Evolutionary conservation across 2,329 filamentous ascomycete species (phyloP).

Genomic region (Venturia asperata): DNA sequence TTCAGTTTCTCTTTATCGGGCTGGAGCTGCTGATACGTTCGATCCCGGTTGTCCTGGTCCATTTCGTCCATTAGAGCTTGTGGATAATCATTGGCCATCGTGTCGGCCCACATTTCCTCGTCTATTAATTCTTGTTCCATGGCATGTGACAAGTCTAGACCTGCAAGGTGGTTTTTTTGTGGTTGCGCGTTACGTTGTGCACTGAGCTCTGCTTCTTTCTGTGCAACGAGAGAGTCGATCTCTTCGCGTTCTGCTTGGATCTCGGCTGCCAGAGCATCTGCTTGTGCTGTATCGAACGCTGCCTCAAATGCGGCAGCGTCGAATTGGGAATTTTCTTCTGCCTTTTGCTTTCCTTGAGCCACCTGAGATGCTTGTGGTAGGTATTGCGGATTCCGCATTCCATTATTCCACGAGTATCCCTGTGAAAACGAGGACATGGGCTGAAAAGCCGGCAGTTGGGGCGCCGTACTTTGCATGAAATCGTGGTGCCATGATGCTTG

Average conservation of each 20-base stretch:
- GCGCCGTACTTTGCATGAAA: slow-evolving; percentile 42
- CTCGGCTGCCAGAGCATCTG: slow-evolving; percentile 22
- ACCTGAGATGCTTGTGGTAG: slow-evolving; percentile 19
- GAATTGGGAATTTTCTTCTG: slow-evolving; percentile 28
- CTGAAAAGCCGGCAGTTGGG: slow-evolving; percentile 29
- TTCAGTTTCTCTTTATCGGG: slow-evolving; percentile 21
- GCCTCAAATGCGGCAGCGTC: slow-evolving; percentile 50
- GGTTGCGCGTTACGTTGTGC: slow-evolving; percentile 27
- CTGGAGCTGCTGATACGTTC: neutral
- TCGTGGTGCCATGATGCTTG: slow-evolving; percentile 53
- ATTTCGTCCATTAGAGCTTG: slow-evolving; percentile 6
- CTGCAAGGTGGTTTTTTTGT: slow-evolving; percentile 12
- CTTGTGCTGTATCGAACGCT: slow-evolving; percentile 45
- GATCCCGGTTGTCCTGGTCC: neutral
- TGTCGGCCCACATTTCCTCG: slow-evolving; percentile 1
- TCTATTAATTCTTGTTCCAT: slow-evolving; percentile 2
- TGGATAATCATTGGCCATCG: neutral
- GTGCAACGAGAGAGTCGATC: slow-evolving; percentile 19
- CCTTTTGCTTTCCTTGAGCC: slow-evolving; percentile 31
- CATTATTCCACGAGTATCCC: slow-evolving; percentile 26
- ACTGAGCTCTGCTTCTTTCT: slow-evolving; percentile 28
- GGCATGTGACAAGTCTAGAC: slow-evolving; percentile 15
- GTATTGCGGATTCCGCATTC: slow-evolving; percentile 11
- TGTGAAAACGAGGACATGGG: slow-evolving; percentile 26
- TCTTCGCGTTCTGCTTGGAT: slow-evolving; percentile 20